Evolutionary conservation across 1,284 basidiomycete species (phyloP), one percentile per base, ranked within the genome.

Genomic region (Stygiomarasmius scandens): DNA sequence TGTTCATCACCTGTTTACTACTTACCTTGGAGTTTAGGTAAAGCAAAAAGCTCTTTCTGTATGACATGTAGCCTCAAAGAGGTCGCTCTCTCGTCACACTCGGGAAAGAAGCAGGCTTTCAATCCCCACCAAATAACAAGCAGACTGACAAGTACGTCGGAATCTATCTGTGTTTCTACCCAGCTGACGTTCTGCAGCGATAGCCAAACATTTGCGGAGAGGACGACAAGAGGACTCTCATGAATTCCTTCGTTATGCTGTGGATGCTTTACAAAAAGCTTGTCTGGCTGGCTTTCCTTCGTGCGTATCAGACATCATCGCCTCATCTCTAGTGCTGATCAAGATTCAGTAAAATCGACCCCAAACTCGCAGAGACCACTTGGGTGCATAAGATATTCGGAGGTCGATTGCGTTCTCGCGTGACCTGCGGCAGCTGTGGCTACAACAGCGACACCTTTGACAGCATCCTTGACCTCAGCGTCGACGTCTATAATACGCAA

Each of bases 151-250:
- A 71, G 93, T 92, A 66, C 60, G 87, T 81, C 6, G 38, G 16
- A 11, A 24, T 25, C 46, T 23, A 38, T 20, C 14, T 36, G 22
- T 27, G 2, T 52, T 8, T 22, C 14, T 29, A 11, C 23, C n/a
- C 20, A 29, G 53, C 16, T 9, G 25, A 22, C 43, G 49, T 43
- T 14, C 27, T 49, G 2, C 65, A 96, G 94, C 81, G 11, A 96
- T 99, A 64, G 95, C 95, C 14, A 95, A 95, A 71, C 90, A 94
- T 63, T 87, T 99, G 81, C 86, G 89, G 51, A 84, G 79, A 70
- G 94, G 93, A n/a, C 79, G 95, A 61, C 97, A 99, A 74, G 97
- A 99, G 71, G 97, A 99, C 71, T 90, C 96, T 2, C 97, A 99
- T 72, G 97, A 99, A 73, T 99, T 99, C 69, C 84, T 99, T 53